Evolutionary conservation across 2,329 filamentous ascomycete species (phyloP), one percentile per base, ranked within the genome.

Genomic region (Ceratocystis lukuohia): DNA sequence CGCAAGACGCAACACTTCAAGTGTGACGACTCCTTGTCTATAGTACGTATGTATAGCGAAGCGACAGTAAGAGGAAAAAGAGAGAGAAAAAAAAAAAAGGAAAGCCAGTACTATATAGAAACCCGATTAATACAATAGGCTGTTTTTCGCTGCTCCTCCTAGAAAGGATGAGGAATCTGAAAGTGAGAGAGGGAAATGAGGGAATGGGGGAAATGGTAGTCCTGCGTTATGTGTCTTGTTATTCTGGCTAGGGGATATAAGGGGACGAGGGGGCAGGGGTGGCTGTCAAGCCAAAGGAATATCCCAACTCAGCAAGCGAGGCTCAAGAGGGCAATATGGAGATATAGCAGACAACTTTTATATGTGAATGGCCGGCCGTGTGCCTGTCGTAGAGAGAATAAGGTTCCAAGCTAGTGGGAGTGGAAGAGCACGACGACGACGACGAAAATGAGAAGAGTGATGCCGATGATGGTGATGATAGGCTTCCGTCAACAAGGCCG

Each of bases 231-330:
- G 46, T 22, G 25, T 57, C 22, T 28, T 30, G 22, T 22, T 53
- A 57, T 50, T n/a, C 46, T 50, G 33, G 28, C 28, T n/a, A 10
- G 33, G 33, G 28, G 10, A 22, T 50, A 50, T 22, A 20, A 37
- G 37, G 37, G 37, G 37, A 41, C 10, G 46, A 20, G 7, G 46
- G 17, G 45, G 17, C 25, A 50, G 17, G 53, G 53, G 28, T 33
- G 25, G 28, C 53, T 59, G 53, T 59, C 53, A 59, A 59, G 53
- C 53, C 53, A 59, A 59, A 59, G 53, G 53, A 59, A 59, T 59
- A 63, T 17, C 48, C 61, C 61, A 63, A 48, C 44, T 28, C 41
- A 50, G 61, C 61, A 63, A 63, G 61, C 61, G 44, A 63, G 44
- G 20, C 20, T 63, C 61, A 63, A 48, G 61, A 46, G 7, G 61